A percentile compares a stretch with the other conserved stretches of the same genome.
These are phyloP conservation scores for Cordyceps cicadae DNA, from an alignment of 2,329 filamentous ascomycete genomes.

Conservation along the genomic window DNA sequence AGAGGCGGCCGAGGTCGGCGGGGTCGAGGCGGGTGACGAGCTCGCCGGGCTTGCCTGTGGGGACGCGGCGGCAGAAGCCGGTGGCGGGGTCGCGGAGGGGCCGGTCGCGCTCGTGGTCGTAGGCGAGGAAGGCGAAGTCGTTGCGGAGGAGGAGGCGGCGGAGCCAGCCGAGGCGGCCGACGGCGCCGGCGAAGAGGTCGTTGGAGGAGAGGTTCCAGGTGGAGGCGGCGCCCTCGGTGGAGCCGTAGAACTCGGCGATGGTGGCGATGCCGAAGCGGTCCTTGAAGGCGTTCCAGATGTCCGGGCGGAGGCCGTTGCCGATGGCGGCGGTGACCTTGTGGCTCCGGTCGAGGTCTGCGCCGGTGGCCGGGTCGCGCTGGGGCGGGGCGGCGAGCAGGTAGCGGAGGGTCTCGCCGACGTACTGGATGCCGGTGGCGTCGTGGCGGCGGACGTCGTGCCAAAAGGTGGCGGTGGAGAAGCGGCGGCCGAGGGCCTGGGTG, in stretches of 20 bases:
- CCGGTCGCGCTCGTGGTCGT: constrained; percentile 63
- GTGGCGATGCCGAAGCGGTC: constrained; percentile 67
- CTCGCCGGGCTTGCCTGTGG: constrained; percentile 61
- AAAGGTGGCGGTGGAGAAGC: constrained; percentile 70
- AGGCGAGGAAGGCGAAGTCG: constrained; percentile 51
- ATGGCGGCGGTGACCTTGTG: constrained; percentile 69
- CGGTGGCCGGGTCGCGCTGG: constrained; percentile 53
- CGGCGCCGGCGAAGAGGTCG: constrained; percentile 64
- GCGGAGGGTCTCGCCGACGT: constrained; percentile 80
- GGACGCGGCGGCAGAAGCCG: constrained; percentile 56
- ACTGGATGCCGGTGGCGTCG: constrained; percentile 70
- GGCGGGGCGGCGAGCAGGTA: constrained; percentile 66
- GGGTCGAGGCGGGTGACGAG: constrained; percentile 64
- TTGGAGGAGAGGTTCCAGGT: constrained; percentile 69
- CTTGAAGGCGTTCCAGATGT: constrained; percentile 79
- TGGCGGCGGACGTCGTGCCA: constrained; percentile 67
- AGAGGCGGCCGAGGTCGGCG: constrained; percentile 52
- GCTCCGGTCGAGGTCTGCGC: constrained; percentile 60
- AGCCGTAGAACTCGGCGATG: constrained; percentile 73
- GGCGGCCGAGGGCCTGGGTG: constrained; percentile 64
- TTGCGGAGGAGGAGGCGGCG: constrained; percentile 45
- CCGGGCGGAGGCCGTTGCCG: constrained; percentile 77
- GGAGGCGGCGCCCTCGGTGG: constrained; percentile 63
- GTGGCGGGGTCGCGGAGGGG: constrained; percentile 61
- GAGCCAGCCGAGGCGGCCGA: constrained; percentile 63